phyloP scores from a whole-genome alignment of 495 filamentous ascomycete species.

The Podospora comata region DNA sequence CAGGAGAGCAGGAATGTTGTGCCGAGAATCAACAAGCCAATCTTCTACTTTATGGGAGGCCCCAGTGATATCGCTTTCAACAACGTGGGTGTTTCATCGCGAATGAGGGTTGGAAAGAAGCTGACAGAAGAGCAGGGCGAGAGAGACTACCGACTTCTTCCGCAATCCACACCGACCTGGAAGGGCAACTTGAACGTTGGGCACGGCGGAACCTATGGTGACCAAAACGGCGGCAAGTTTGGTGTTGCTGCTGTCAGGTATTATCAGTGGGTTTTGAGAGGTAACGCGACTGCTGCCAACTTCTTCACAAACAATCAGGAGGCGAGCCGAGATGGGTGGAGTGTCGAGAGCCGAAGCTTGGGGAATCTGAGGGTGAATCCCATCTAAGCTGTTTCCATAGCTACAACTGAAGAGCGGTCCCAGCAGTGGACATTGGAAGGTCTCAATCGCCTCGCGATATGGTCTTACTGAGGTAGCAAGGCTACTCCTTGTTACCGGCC shows the following conservation, averaged over 20 bases:
- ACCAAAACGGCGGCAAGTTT: conserved; percentile 32
- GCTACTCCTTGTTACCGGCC: too few relatives aligned
- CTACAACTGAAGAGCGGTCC: too few relatives aligned
- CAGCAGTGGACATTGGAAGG: too few relatives aligned
- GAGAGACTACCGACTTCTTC: conserved; percentile 30
- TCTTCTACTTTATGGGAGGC: conserved; percentile 32
- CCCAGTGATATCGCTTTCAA: conserved; percentile 31
- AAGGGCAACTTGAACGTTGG: conserved; percentile 38
- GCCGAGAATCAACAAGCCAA: conserved; percentile 23
- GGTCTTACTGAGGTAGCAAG: too few relatives aligned
- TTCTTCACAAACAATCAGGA: conserved; percentile 11
- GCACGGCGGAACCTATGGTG: conserved; percentile 29
- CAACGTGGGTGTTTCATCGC: conserved; percentile 17
- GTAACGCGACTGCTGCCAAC: conserved; percentile 16
- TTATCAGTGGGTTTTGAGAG: conserved; percentile 27
- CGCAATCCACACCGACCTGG: conserved; percentile 30
- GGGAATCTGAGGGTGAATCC: conserved; percentile 11
- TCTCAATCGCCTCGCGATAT: too few relatives aligned
- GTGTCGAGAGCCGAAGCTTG: conserved; percentile 10
- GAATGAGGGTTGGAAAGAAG: background rate
- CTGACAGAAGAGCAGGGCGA: conserved; percentile 26
- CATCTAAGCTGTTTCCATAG: background rate
- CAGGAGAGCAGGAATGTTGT: conserved; percentile 13
- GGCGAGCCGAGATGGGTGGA: conserved; percentile 12
- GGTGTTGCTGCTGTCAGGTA: conserved; percentile 25